Evolutionary conservation across 306 rosid genomes (phyloP), one percentile per base, ranked within the genome.

Genomic region (Ochetophila trinervis): DNA sequence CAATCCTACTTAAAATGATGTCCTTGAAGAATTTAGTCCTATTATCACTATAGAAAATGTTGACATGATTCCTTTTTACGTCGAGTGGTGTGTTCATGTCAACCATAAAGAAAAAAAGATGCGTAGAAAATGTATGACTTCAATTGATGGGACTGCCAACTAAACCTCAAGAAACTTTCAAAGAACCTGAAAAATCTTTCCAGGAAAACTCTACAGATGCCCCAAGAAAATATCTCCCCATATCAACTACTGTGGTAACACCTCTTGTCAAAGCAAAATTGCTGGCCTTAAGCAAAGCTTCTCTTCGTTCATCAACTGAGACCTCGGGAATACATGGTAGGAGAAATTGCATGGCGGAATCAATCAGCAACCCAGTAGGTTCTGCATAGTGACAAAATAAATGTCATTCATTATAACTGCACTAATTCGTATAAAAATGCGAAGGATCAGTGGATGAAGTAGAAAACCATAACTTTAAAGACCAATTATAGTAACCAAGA

Each of bases 171-270:
- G 54, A 19, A 51, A 42, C 48, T 53, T 37, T 17, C 27, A 67
- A 20, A 32, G 22, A 73, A 88, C 97, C 96, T 83, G 96, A 73
- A 82, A 88, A 91, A 82, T 91, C 97, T 61, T 83, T 85, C 97
- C 97, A 91, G 6, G 96, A 76, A 57, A 66, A 76, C 61, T 83
- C 80, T 8, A 76, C 48, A 62, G 95, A 71, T 19, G 34, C 57
- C 71, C 90, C 96, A 8, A 96, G 90, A 51, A 62, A 71, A 69
- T 83, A 91, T 78, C 97, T 86, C 66, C 96, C 97, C 74, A 91
- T 14, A 62, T 91, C 97, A 80, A 91, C 90, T 57, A 91, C 91
- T 4, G 97, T 85, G 58, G 96, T 91, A 75, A 91, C 91, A 49
- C 95, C 97, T 70, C 80, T 85, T 66, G 60, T 51, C 76, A 91